Percentiles rank a stretch among this genome's conserved stretches.
Conservation (phyloP, 345 rosid genomes). For the Eucalyptus cloeziana region DNA sequence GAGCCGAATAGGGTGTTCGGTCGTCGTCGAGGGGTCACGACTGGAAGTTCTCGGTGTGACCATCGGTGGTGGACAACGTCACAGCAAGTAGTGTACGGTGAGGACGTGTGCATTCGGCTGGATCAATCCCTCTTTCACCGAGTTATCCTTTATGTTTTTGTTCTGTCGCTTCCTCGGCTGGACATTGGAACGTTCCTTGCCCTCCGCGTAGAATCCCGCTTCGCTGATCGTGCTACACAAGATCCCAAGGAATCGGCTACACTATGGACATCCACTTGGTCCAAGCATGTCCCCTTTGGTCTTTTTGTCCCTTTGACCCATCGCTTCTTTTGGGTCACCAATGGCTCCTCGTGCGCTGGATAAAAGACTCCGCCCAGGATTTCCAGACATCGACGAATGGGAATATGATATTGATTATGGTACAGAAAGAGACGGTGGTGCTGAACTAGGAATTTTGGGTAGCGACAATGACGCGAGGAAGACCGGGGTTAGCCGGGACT, state of each 20-base stretch:
- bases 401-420: not conserved
- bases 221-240: not conserved
- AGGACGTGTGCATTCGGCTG: not conserved
- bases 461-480: no score
- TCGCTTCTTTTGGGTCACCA: not conserved
- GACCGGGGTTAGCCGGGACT: no score
- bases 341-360: not conserved
- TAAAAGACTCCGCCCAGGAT: not conserved
- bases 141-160: not conserved
- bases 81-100: not conserved
- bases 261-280: not conserved
- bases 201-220: not conserved
- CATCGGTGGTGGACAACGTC: not conserved
- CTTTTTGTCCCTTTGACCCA: not conserved
- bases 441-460: not conserved
- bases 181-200: not conserved
- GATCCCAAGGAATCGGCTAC: not conserved
- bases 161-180: not conserved
- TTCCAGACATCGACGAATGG: not conserved
- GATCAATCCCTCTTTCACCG: not conserved
- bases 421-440: not conserved
- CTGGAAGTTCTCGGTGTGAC: not conserved
- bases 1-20: no score
- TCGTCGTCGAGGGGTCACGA: no score
- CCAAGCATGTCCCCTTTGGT: not conserved